Evolutionary conservation across 768 basidiomycete genomes (phyloP), one percentile per base, ranked within the genome.

Genomic region (Tulasnella sp.): DNA sequence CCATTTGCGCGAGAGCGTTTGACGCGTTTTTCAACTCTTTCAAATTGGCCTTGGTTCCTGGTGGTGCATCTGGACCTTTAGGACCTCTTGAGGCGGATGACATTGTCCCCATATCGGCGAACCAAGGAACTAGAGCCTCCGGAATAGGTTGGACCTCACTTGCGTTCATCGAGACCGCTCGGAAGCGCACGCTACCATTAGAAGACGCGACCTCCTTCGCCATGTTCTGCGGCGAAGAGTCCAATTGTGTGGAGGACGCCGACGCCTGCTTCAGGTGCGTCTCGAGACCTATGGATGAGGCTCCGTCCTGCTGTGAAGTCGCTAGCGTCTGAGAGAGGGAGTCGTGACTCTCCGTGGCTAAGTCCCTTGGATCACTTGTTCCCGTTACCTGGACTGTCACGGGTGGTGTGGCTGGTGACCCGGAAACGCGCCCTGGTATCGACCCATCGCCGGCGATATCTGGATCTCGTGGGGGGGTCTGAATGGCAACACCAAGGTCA

Each of bases 21-120:
- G 59, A 56, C 47, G 84, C 70, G 63, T 72, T 80, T 38, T 75
- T 72, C 19, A 91, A 76, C 45, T 83, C 81, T 68, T 80, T 84
- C 30, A 88, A 70, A 19, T 82, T 77, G 27, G 80, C 77, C 67
- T 82, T 83, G 42, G 78, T 44, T 2, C 51, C 59, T 13, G 59
- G 59, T 3, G 21, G 38, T 4, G 44, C 59, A 30, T 60, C 51
- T 11, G 59, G 59, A 2, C 59, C 59, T n/a, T 30, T 60, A 17
- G 52, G 41, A 4, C 41, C 51, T 53, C 32, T 59, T 7, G 51
- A 3, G 23, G 55, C 24, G 5, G 34, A 38, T 38, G 34, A 38
- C 34, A 38, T 38, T 38, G 34, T 38, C 23, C 44, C 29, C 27
- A 42, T 42, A 24, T 56, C 55, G 13, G 26, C 55, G 13, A 56